Evolutionary conservation across 176 grass and related monocot genomes (phyloP), one percentile per base, ranked within the genome.

Genomic region (Avena insularis): DNA sequence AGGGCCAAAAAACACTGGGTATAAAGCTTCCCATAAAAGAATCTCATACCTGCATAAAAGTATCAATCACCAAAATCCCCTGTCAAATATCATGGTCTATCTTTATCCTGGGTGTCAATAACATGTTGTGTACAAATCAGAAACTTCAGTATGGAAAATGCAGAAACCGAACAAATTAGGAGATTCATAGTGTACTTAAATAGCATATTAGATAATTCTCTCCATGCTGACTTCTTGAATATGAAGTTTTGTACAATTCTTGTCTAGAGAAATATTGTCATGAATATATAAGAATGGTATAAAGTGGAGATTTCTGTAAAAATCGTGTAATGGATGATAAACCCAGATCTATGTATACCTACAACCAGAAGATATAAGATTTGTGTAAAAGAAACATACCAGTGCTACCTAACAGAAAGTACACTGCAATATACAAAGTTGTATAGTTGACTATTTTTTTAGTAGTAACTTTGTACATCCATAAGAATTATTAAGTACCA

Each of bases 201-300:
- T 48, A 76, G 43, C 82, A 79, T 87, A 84, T 83, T 90, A 79
- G 80, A 87, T 50, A 98, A 40, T 74, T 92, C 89, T 82, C 80
- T 93, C 83, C 36, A 38, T 92, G 90, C 75, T 43, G 79, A 70
- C 81, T 86, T 93, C 25, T 94, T 20, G 89, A 93, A 91, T 81
- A 84, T 82, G 51, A 88, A 79, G 79, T 5, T 38, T 95, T 86
- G 86, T 83, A 95, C 68, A 73, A 95, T 94, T 88, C 86, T 90
- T 82, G 92, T 94, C 95, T 92, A 97, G 43, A 94, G 82, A 78
- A 97, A 97, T 86, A 93, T 80, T 84, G 91, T 97, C 92, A 93
- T 91, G 82, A 90, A 90, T 80, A 90, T 50, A 38, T 38, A 38
- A 38, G 85, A 87, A 90, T 97, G 92, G 78, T 95, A 97, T 75